Percentiles rank a stretch among this genome's conserved stretches.
Conservation (phyloP, 208 protist species). For the Endotrypanum monterogeii region DNA sequence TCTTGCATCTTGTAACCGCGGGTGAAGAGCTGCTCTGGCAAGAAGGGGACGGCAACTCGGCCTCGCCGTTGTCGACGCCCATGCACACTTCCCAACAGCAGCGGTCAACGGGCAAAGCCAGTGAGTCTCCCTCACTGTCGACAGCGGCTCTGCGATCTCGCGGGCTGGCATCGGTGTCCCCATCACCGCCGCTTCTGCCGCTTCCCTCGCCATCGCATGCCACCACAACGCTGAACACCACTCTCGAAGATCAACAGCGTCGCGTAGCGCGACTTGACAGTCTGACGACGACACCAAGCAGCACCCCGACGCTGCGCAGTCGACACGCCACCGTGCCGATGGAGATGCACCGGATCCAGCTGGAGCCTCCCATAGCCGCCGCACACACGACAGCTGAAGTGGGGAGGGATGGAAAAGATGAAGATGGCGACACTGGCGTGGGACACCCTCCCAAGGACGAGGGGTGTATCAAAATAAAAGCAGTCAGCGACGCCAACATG, state of each 20-base stretch:
- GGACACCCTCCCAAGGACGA: neutral
- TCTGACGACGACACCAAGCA: slow-evolving; percentile 20
- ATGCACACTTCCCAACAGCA: neutral
- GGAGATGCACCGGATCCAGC: slow-evolving; percentile 37
- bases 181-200: slow-evolving; percentile 14
- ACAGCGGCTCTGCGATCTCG: neutral
- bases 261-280: slow-evolving; percentile 35
- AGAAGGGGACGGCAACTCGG: neutral
- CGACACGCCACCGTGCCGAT: slow-evolving; percentile 27
- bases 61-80: neutral
- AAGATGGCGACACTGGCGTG: neutral
- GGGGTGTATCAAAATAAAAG: neutral
- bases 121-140: slow-evolving; percentile 1
- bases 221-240: slow-evolving; percentile 32
- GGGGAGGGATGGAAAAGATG: neutral
- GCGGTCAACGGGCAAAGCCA: neutral
- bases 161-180: neutral
- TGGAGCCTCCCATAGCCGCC: slow-evolving; percentile 7
- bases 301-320: slow-evolving; percentile 28
- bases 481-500: neutral
- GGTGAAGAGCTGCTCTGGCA: slow-evolving; percentile 21
- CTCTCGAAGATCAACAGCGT: slow-evolving; percentile 31
- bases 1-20: slow-evolving; percentile 40
- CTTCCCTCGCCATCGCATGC: slow-evolving; percentile 29
- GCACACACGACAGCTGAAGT: neutral